Conservation (phyloP, 345 rosid species). For the Viola odorata region DNA sequence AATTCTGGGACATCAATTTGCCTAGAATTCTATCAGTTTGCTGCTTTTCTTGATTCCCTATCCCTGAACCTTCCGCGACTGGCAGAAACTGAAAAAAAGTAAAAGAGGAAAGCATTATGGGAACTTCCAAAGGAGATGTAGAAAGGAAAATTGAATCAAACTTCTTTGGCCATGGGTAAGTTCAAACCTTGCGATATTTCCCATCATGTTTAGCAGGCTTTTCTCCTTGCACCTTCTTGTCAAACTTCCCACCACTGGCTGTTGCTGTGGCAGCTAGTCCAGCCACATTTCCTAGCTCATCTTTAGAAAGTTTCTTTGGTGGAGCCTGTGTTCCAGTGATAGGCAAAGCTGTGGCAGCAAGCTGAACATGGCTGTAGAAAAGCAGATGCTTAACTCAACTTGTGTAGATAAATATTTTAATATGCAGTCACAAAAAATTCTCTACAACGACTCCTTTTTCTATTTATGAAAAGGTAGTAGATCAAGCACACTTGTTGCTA, state of each 20-base stretch:
- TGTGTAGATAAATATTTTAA: not conserved
- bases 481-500: not conserved
- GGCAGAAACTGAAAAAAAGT: slow-evolving; percentile 60
- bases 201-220: slow-evolving; percentile 72
- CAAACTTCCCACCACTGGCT: slow-evolving; percentile 96
- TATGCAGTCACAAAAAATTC: not conserved
- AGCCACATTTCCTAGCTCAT: slow-evolving; percentile 71
- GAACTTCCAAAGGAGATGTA: not conserved
- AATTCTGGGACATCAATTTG: slow-evolving; percentile 77
- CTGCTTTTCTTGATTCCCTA: slow-evolving; percentile 60
- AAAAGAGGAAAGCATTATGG: not conserved
- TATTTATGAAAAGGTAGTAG: not conserved
- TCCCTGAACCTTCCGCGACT: slow-evolving; percentile 57
- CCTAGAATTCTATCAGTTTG: slow-evolving; percentile 71
- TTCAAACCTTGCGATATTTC: slow-evolving; percentile 75
- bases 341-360: slow-evolving; percentile 82
- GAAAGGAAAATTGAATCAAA: not conserved
- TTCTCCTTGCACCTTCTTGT: slow-evolving; percentile 79
- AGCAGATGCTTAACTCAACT: slow-evolving; percentile 2
- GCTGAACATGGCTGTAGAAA: slow-evolving; percentile 71
- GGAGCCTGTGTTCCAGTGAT: slow-evolving; percentile 71
- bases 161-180: not conserved
- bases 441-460: not conserved
- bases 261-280: slow-evolving; percentile 87
- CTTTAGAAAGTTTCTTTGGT: slow-evolving; percentile 58